These are phyloP conservation scores for Helichrysum umbraculigerum DNA, from an alignment of 129 eudicot species.

Conservation along the genomic window DNA sequence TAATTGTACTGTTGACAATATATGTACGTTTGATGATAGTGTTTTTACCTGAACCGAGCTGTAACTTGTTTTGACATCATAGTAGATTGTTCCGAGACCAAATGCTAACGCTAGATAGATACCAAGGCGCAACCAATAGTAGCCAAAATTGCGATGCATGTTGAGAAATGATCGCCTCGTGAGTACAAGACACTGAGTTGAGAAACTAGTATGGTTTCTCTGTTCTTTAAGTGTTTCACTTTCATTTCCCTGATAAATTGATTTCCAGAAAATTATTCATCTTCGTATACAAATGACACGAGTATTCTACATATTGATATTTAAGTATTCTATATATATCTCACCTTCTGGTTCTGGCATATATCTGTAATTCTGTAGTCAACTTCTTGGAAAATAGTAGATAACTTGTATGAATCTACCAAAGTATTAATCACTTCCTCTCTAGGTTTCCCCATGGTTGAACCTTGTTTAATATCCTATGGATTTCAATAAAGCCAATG, in stretches of 20 bases:
- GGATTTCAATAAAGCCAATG: not conserved
- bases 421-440: constrained; percentile 47
- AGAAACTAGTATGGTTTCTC: constrained; percentile 10
- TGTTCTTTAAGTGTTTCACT: not conserved
- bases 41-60: not conserved
- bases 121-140: constrained; percentile 29
- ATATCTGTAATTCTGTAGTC: constrained; percentile 35
- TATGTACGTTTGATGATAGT: not conserved
- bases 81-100: constrained; percentile 17
- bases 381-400: constrained; percentile 40
- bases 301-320: too few species aligned
- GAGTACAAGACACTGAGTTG: constrained; percentile 12
- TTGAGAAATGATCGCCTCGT: constrained; percentile 9
- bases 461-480: constrained; percentile 39
- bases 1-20: not conserved
- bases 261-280: not conserved
- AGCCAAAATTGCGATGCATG: constrained; percentile 26
- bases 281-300: not conserved
- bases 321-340: too few species aligned
- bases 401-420: constrained; percentile 44
- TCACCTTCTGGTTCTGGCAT: constrained; percentile 41
- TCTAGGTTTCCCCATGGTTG: constrained; percentile 30
- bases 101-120: constrained; percentile 20
- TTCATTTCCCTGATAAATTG: not conserved
- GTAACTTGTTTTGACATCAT: constrained; percentile 1